Conservation (phyloP, 768 basidiomycete species). For the Crepidotus variabilis region DNA sequence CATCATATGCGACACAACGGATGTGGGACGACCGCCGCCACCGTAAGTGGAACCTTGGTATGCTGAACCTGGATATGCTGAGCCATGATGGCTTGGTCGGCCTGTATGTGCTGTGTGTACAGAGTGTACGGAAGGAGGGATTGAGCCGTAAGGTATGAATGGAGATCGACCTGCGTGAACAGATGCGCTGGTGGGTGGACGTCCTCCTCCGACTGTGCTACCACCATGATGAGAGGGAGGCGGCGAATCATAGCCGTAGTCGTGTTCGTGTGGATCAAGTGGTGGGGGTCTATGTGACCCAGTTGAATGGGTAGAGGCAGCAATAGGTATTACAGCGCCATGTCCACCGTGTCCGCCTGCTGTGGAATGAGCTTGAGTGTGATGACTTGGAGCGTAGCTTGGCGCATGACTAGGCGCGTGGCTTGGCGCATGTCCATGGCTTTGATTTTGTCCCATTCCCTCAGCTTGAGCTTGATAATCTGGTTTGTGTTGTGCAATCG, state of each 20-base stretch:
- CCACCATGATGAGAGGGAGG: background rate
- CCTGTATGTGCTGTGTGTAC: too few relatives aligned
- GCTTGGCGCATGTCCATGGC: too few relatives aligned
- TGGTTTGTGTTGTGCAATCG: constrained; percentile 2
- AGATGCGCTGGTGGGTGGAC: constrained; percentile 1
- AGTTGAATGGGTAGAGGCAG: background rate
- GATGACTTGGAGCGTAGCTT: too few relatives aligned
- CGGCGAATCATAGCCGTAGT: too few relatives aligned
- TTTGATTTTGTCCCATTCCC: background rate
- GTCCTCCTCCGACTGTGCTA: background rate
- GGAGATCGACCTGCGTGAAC: background rate
- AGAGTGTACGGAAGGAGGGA: too few relatives aligned
- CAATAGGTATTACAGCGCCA: background rate
- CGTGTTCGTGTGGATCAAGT: too few relatives aligned
- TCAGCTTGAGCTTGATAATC: constrained; percentile 3
- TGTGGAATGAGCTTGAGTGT: too few relatives aligned
- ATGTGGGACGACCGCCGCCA: too few relatives aligned
- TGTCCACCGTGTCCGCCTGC: background rate
- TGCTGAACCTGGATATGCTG: background rate
- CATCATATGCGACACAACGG: background rate
- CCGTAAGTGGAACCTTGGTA: too few relatives aligned
- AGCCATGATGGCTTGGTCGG: too few relatives aligned
- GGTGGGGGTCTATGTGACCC: too few relatives aligned
- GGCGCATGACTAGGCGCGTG: too few relatives aligned
- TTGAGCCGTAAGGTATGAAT: background rate